A percentile compares a stretch with the other conserved stretches of the same genome.
Evolutionary conservation across 257 asterid species (phyloP).

Genomic region (Cordia subcordata): DNA sequence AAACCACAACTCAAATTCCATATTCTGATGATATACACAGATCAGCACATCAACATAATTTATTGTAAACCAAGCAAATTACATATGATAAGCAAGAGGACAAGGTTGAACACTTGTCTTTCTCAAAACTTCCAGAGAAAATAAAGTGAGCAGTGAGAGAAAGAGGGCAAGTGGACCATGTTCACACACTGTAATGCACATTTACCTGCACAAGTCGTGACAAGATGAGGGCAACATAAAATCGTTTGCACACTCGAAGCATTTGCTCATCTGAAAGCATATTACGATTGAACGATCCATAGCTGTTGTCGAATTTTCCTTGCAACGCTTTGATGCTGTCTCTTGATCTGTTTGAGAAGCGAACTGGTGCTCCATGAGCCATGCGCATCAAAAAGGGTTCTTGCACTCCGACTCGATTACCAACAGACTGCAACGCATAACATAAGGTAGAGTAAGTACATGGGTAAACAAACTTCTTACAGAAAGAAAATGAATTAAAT

Average conservation of each 20-base stretch:
- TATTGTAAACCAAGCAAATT: too few species aligned
- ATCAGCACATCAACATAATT: too few species aligned
- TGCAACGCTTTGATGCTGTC: constrained; percentile 45
- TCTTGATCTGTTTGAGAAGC: constrained; percentile 44
- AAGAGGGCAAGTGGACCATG: not conserved
- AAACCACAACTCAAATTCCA: not conserved
- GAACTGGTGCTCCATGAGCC: constrained; percentile 96
- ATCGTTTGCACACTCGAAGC: constrained; percentile 85
- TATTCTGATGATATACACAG: too few species aligned
- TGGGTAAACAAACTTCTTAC: not conserved
- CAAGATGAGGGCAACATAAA: constrained; percentile 88
- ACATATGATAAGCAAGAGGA: too few species aligned
- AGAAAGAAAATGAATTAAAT: not conserved
- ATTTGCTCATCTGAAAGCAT: constrained; percentile 68
- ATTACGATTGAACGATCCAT: constrained; percentile 36
- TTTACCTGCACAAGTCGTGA: constrained; percentile 92
- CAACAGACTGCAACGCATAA: constrained; percentile 76
- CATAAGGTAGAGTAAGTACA: not conserved
- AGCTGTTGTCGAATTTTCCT: constrained; percentile 37
- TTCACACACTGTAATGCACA: not conserved
- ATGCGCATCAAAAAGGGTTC: constrained; percentile 95
- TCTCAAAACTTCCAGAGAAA: not conserved
- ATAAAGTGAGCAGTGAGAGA: constrained; percentile 1
- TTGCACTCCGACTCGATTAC: constrained; percentile 89
- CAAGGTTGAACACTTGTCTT: too few species aligned